Percentiles rank a stretch among this genome's conserved stretches.
These are phyloP conservation scores for Aspergillus versicolor DNA, from an alignment of 2,329 filamentous ascomycete species.

Conservation along the genomic window DNA sequence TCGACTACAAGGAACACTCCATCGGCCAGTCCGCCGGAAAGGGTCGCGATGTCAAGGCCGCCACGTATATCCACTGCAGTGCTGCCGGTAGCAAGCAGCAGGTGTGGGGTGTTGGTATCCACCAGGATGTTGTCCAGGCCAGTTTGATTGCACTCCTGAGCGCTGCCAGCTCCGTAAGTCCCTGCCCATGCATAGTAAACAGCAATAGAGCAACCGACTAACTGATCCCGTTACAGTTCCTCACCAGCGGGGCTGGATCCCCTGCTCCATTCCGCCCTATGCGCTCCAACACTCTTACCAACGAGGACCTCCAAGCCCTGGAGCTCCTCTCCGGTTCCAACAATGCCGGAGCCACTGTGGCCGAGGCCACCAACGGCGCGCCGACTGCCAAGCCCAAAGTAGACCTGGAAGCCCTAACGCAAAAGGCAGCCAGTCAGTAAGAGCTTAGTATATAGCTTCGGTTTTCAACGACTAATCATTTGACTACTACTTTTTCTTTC, in stretches of 20 bases:
- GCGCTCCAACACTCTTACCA: slow-evolving; percentile 52
- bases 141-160: slow-evolving; percentile 82
- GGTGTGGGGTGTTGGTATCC: slow-evolving; percentile 56
- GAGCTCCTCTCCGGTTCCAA: slow-evolving; percentile 37
- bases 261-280: slow-evolving; percentile 63
- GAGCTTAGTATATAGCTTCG: not conserved
- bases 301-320: slow-evolving; percentile 45
- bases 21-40: slow-evolving; percentile 80
- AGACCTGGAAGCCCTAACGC: slow-evolving; percentile 39
- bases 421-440: slow-evolving; percentile 35
- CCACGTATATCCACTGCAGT: slow-evolving; percentile 89
- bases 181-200: not conserved
- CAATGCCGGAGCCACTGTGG: slow-evolving; percentile 15
- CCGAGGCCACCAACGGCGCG: slow-evolving; percentile 23
- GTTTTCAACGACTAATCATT: not conserved
- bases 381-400: slow-evolving; percentile 27
- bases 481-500: not conserved
- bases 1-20: slow-evolving; percentile 94
- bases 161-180: slow-evolving; percentile 78
- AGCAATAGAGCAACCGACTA: not conserved
- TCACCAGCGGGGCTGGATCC: slow-evolving; percentile 67
- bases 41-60: slow-evolving; percentile 83
- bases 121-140: slow-evolving; percentile 88
- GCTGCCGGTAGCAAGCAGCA: slow-evolving; percentile 61
- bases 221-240: slow-evolving; percentile 56